Conservation (phyloP, 768 basidiomycete genomes). For the Xanthoconium stramineum region DNA sequence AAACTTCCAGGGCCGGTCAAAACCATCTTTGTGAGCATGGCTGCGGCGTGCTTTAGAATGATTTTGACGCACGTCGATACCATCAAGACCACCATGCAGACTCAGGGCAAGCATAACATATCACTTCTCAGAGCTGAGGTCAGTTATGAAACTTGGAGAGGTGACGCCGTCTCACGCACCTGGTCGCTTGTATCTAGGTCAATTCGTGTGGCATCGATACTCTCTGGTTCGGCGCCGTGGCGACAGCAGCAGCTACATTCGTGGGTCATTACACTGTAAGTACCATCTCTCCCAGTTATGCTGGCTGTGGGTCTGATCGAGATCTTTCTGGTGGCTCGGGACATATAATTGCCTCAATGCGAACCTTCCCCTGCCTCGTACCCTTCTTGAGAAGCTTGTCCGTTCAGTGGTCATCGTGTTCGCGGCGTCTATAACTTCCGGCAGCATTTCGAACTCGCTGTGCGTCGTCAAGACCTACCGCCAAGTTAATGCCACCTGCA, state of each 20-base stretch:
- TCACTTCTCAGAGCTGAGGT: conserved; percentile 65
- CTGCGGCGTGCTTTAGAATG: conserved; percentile 86
- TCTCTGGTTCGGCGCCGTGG: conserved; percentile 88
- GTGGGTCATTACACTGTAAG: conserved; percentile 85
- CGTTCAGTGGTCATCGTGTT: conserved; percentile 94
- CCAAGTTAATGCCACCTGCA: conserved; percentile 79
- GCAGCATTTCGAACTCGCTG: conserved; percentile 83
- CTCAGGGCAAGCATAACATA: conserved; percentile 73
- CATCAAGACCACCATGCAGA: conserved; percentile 93
- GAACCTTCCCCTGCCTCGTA: conserved; percentile 55
- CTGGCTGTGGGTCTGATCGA: neutral
- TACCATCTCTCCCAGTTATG: conserved; percentile 6
- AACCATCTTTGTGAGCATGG: conserved; percentile 73
- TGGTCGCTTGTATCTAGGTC: conserved; percentile 42
- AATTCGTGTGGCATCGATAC: conserved; percentile 71
- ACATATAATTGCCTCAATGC: conserved; percentile 81
- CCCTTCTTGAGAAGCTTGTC: conserved; percentile 52
- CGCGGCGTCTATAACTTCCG: conserved; percentile 78
- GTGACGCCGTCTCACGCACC: neutral
- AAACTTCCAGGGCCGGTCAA: conserved; percentile 62
- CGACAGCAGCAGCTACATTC: conserved; percentile 91
- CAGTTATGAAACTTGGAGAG: conserved; percentile 11
- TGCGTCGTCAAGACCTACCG: conserved; percentile 95
- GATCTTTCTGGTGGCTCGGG: conserved; percentile 62
- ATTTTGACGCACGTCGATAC: conserved; percentile 92